Conservation (phyloP, 225 moss, liverwort and hornwort genomes). For the Polytrichum formosum region DNA sequence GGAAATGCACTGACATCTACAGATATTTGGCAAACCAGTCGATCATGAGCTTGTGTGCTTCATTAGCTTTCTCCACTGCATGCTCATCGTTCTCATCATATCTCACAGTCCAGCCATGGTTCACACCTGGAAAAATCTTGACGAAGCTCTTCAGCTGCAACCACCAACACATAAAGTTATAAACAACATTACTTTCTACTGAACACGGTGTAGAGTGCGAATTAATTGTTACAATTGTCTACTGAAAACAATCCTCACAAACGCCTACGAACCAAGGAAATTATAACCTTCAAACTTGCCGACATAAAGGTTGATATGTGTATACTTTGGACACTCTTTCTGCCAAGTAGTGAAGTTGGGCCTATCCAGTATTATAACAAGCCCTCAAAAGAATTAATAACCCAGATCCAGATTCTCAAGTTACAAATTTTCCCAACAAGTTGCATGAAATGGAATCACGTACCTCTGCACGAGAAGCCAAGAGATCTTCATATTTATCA, state of each 20-base stretch:
- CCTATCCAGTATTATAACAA: background rate
- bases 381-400: background rate
- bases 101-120: conserved; percentile 58
- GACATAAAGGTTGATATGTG: background rate
- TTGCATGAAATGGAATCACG: background rate
- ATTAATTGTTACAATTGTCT: background rate
- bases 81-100: conserved; percentile 42
- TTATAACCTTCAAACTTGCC: background rate
- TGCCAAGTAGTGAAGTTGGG: background rate
- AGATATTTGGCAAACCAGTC: conserved; percentile 62
- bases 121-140: conserved; percentile 50
- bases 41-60: conserved; percentile 49
- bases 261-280: background rate
- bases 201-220: background rate
- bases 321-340: background rate
- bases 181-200: background rate
- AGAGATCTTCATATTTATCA: conserved; percentile 27
- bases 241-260: background rate
- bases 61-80: conserved; percentile 38
- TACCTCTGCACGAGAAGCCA: conserved; percentile 26
- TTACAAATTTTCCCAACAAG: background rate
- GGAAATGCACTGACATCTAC: conserved; percentile 1
- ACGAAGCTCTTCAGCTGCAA: conserved; percentile 40
- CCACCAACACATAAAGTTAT: background rate
- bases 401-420: background rate